Percentiles rank a stretch among this genome's conserved stretches.
Conservation (phyloP, 2,329 filamentous ascomycete species). For the Aspergillus cejpii region DNA sequence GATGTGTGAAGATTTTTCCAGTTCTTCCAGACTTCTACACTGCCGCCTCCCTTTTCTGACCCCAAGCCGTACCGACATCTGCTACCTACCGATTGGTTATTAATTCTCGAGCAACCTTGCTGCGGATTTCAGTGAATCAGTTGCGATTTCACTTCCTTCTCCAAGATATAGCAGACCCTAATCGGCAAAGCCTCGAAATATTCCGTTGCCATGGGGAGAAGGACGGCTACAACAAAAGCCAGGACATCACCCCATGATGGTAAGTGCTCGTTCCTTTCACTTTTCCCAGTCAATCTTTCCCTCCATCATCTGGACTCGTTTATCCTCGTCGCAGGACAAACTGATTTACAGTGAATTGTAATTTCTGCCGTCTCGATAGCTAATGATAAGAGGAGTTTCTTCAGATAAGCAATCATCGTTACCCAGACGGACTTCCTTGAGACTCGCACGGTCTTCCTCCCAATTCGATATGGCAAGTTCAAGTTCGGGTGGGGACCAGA, state of each 20-base stretch:
- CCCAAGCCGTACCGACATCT: not conserved
- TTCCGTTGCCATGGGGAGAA: conserved; percentile 9
- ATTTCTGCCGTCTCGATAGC: not conserved
- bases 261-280: not conserved
- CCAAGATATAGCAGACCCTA: not conserved
- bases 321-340: not conserved
- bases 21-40: not conserved
- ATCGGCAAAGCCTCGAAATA: not conserved
- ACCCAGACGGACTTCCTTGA: conserved; percentile 21
- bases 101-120: not conserved
- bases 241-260: conserved; percentile 2
- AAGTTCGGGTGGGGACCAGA: not conserved
- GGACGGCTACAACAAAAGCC: conserved; percentile 4
- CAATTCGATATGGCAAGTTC: not conserved
- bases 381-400: not conserved
- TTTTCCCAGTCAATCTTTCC: not conserved
- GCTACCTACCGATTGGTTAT: conserved; percentile 1
- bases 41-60: not conserved
- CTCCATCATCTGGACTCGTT: not conserved
- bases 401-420: conserved; percentile 4
- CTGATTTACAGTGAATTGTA: not conserved
- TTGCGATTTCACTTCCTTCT: not conserved
- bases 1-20: conserved; percentile 8
- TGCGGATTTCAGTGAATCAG: not conserved
- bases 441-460: conserved; percentile 16